Conservation (phyloP, 2,329 filamentous ascomycete species). For the Pleomassaria siparia region DNA sequence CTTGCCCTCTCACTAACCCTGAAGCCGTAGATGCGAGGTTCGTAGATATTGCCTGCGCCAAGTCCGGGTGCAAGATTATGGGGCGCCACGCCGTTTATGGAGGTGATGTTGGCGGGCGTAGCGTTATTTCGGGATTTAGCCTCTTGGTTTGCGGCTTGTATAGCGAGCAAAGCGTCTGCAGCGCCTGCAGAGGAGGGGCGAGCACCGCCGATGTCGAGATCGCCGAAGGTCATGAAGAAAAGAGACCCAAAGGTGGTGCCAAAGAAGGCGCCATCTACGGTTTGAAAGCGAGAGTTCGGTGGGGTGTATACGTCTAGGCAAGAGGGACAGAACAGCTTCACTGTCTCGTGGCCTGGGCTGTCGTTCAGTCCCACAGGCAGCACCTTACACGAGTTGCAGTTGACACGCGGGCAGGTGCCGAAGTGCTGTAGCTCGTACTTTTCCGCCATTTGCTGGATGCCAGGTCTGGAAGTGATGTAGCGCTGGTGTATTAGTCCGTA, state of each 20-base stretch:
- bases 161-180: constrained; percentile 36
- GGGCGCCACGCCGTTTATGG: constrained; percentile 82
- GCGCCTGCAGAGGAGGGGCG: constrained; percentile 53
- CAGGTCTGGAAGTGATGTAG: constrained; percentile 93
- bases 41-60: constrained; percentile 81
- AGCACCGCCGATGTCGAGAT: constrained; percentile 80
- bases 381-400: constrained; percentile 87
- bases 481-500: constrained; percentile 98
- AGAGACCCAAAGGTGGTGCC: constrained; percentile 95
- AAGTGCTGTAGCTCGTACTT: constrained; percentile 98
- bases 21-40: constrained; percentile 96
- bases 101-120: constrained; percentile 36
- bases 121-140: constrained; percentile 34
- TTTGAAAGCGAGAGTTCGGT: constrained; percentile 95
- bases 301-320: constrained; percentile 97
- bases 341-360: constrained; percentile 93
- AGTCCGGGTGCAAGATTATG: constrained; percentile 88
- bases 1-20: constrained; percentile 86
- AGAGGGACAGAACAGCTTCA: constrained; percentile 96
- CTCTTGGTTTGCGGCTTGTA: constrained; percentile 38
- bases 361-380: constrained; percentile 92
- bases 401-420: constrained; percentile 89
- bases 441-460: constrained; percentile 98
- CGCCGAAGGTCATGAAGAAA: constrained; percentile 98
- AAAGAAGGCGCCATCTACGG: constrained; percentile 96